Base-by-base conservation (phyloP, 768 basidiomycete species). In the Suillus alpinus region DNA sequence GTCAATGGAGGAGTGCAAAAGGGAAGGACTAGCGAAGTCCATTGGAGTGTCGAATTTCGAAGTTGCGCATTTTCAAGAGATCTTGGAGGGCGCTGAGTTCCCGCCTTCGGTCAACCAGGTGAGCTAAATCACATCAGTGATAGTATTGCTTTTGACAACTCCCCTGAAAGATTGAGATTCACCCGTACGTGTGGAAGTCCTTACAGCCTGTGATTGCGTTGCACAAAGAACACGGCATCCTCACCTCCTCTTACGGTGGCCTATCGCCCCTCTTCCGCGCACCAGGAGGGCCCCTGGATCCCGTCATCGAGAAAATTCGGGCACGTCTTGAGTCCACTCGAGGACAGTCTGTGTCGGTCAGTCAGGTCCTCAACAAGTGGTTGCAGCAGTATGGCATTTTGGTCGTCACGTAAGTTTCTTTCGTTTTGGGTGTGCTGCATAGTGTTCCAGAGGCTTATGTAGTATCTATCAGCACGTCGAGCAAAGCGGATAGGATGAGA, bases 11-110 rank as follows among this genome's bases (percentile, higher is more conserved):
- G 74, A 68, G 12, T 55, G 78, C 20, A 46, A 23, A 20, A 46
- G 71, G 53, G 75, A 76, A 58, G 83, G 83, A 5, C 67, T 78
- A 46, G 65, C 73, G 6, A 68, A 66, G 57, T 61, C 59, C 60
- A 74, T 79, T 61, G 82, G 82, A 9, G 79, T 84, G 2, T 79
- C 78, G 34, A 84, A 84, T 70, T 81, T 80, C 65, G 71, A 69
- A 26, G 65, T 76, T 44, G 58, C 67, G 47, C 68, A 78, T 36
- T 63, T 83, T 9, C 67, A 80, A 61, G 68, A 76, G 47, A 66
- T 83, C 20, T 61, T 78, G 20, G 71, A 75, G 43, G 72, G 64
- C 12, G 78, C 76, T 20, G 78, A 71, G 56, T 66, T 80, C 52
- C 62, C 72, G 1, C 82, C 82, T 3, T 77, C 78, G 3, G 77